Conservation (phyloP, 805 yeast species). For the Debaryomyces castellii region DNA sequence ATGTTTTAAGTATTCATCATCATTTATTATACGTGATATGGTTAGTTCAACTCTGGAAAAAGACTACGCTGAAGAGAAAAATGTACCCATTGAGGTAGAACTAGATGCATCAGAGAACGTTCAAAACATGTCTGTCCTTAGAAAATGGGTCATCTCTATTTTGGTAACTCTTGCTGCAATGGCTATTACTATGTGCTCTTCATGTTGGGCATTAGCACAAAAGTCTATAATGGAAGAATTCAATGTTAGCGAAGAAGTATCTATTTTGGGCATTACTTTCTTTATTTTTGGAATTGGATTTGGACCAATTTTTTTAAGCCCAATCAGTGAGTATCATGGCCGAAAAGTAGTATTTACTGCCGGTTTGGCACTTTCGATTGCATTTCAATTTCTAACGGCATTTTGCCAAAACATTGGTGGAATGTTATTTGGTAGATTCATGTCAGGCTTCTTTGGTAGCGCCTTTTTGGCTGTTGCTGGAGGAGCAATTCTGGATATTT, state of each 20-base stretch:
- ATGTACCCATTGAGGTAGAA: too few species aligned
- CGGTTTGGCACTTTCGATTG: constrained; percentile 11
- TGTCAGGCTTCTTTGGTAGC: constrained; percentile 73
- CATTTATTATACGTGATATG: too few species aligned
- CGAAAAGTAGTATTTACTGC: constrained; percentile 49
- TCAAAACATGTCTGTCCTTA: constrained; percentile 18
- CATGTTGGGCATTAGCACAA: constrained; percentile 28
- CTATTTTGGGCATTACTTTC: constrained; percentile 25
- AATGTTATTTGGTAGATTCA: constrained; percentile 61
- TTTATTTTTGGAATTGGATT: constrained; percentile 27
- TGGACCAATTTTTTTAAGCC: constrained; percentile 46
- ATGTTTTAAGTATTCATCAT: too few species aligned
- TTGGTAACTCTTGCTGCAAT: constrained; percentile 21
- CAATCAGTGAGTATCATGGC: constrained; percentile 63
- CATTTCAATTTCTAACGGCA: constrained; percentile 24
- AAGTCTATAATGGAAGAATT: constrained; percentile 21
- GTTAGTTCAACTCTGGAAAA: too few species aligned
- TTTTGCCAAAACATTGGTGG: constrained; percentile 13
- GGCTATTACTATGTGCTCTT: constrained; percentile 17
- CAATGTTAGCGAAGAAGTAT: constrained; percentile 21
- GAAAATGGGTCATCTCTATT: constrained; percentile 26
- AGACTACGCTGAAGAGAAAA: too few species aligned
- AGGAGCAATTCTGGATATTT: constrained; percentile 78
- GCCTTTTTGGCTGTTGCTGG: constrained; percentile 84
- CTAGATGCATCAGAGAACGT: constrained; percentile 23